Evolutionary conservation across 257 asterid species (phyloP), one percentile per base, ranked within the genome.

Genomic region (Solanum phureja): DNA sequence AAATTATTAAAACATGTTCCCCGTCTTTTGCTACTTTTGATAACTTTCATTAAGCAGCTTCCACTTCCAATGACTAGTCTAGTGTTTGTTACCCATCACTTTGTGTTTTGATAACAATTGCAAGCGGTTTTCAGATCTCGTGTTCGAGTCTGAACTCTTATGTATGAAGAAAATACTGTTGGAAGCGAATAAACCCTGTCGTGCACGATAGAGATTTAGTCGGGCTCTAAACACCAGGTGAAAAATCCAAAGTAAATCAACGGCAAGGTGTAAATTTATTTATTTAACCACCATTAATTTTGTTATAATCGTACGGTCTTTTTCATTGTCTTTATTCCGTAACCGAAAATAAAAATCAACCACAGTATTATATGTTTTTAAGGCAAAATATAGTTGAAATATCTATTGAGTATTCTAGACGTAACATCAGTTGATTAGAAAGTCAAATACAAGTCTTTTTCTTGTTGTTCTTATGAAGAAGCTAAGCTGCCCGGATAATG

Each of bases 1-100:
- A 68, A 91, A 85, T 86, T 52, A 75, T 56, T 42, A 87, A 90
- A 89, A 90, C 94, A 91, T 90, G 94, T 89, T 83, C 86, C 89
- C 3, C 1, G 89, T 91, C 87, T 89, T 52, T 89, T 89, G 93
- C 90, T 87, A 38, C 89, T 12, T 8, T 18, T 46, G 66, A 81
- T 29, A 46, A 46, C 42, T 46, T 49, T 46, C 18, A 46, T 37
- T 81, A 46, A 81, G 18, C 27, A 46, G 27, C 27, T 16, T 77
- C 49, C 5, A 75, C 34, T 23, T 35, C 38, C 62, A 24, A 42
- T 24, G 62, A 7, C 37, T 8, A 29, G 24, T 27, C 42, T 44
- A 46, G 27, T 46, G 68, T 46, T 24, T 29, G 40, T 16, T 81
- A 27, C 68, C 66, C 16, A 24, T 37, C 35, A 73, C 37, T 73